Percentiles rank a stretch among this genome's conserved stretches.
Conservation (phyloP, 768 basidiomycete species). For the Rubroboletus pulcherrimus region DNA sequence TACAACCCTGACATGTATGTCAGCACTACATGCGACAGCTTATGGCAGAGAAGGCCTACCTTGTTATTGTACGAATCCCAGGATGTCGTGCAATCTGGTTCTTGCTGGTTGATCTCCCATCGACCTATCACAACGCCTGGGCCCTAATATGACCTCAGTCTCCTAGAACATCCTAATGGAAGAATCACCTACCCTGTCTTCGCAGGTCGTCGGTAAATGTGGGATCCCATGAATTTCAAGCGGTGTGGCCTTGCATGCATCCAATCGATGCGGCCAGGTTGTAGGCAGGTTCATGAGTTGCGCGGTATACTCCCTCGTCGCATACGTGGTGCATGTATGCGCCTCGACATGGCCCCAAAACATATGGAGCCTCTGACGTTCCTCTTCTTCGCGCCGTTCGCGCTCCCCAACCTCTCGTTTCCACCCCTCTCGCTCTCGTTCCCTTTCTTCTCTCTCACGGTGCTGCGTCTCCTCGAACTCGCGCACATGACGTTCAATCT, state of each 20-base stretch:
- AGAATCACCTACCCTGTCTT: conserved; percentile 17
- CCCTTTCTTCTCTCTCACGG: not conserved
- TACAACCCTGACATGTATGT: conserved; percentile 20
- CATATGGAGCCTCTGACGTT: conserved; percentile 23
- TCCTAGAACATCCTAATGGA: too few relatives aligned
- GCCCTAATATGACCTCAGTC: conserved; percentile 3
- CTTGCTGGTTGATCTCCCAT: conserved; percentile 25
- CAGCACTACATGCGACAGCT: not conserved
- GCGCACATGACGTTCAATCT: not conserved
- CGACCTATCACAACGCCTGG: conserved; percentile 21
- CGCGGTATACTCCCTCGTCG: conserved; percentile 29
- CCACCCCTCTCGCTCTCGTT: conserved; percentile 10
- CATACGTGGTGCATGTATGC: conserved; percentile 27
- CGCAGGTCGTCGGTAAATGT: conserved; percentile 17
- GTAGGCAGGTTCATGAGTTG: conserved; percentile 27
- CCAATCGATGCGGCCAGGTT: conserved; percentile 14
- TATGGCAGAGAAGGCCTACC: conserved; percentile 3
- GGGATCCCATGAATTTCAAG: conserved; percentile 22
- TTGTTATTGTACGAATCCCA: conserved; percentile 28
- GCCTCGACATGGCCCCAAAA: conserved; percentile 18
- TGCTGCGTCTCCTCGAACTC: conserved; percentile 6
- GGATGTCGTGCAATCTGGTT: conserved; percentile 26
- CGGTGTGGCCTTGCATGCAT: conserved; percentile 21
- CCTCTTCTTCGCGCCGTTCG: conserved; percentile 7
- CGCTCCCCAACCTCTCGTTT: conserved; percentile 14